Percentiles rank a stretch among this genome's conserved stretches.
Evolutionary conservation across 495 filamentous ascomycete genomes (phyloP).

Genomic region (Aspergillus conjunctus): DNA sequence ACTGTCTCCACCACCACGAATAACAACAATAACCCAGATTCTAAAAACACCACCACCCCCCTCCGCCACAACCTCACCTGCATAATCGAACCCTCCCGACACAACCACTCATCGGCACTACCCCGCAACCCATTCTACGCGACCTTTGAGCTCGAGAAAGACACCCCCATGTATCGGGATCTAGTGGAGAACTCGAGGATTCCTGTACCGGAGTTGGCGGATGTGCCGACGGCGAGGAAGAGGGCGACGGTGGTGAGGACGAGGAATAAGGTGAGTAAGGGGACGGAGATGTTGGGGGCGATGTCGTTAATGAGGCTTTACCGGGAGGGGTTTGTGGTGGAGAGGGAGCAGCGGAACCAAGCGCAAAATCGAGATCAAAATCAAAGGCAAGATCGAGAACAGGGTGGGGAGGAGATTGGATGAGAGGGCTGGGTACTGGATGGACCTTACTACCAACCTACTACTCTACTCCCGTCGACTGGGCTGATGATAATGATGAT

Average conservation of each 20-base stretch:
- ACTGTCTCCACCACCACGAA: constrained; percentile 1
- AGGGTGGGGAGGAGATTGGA: background rate
- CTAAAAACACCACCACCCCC: constrained; percentile 10
- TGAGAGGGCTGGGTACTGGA: background rate
- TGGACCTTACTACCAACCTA: no score
- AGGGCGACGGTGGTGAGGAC: constrained; percentile 17
- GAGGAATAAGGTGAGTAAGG: constrained; percentile 21
- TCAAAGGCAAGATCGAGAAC: background rate
- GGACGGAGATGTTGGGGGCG: constrained; percentile 26
- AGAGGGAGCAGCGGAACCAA: background rate
- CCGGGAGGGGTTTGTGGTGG: constrained; percentile 23
- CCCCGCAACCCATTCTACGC: constrained; percentile 37
- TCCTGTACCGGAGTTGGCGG: constrained; percentile 35
- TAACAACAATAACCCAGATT: background rate
- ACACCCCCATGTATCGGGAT: constrained; percentile 30
- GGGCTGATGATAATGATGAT: background rate
- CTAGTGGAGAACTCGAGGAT: constrained; percentile 26
- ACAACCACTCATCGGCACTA: constrained; percentile 33
- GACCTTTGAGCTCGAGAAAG: constrained; percentile 23
- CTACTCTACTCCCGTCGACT: background rate
- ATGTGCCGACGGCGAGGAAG: constrained; percentile 33
- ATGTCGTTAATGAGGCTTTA: constrained; percentile 35
- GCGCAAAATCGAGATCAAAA: no score
- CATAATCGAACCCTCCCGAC: constrained; percentile 28
- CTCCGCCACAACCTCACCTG: constrained; percentile 24